Conservation (phyloP, 306 rosid genomes). For the Quercus aquifolioides region DNA sequence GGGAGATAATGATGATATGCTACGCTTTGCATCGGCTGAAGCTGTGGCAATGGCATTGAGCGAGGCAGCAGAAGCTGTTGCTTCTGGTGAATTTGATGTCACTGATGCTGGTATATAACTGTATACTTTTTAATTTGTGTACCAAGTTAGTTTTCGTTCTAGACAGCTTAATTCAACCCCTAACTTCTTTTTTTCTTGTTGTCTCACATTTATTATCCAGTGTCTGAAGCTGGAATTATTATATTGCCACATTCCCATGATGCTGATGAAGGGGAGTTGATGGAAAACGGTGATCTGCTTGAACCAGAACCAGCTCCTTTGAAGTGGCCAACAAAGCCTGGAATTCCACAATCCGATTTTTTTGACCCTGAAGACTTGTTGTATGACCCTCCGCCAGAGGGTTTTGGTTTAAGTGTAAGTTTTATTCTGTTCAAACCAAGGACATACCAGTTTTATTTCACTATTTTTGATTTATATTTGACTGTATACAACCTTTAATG, state of each 20-base stretch:
- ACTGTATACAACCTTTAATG: slow-evolving; percentile 4
- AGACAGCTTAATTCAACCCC: neutral
- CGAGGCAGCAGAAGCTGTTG: slow-evolving; percentile 72
- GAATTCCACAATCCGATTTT: slow-evolving; percentile 41
- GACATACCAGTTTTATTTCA: neutral
- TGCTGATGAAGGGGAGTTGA: slow-evolving; percentile 32
- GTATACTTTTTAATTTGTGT: slow-evolving; percentile 9
- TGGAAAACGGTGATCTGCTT: slow-evolving; percentile 35
- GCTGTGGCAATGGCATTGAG: slow-evolving; percentile 78
- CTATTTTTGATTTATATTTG: neutral
- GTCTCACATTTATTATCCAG: slow-evolving; percentile 41
- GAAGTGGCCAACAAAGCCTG: slow-evolving; percentile 73
- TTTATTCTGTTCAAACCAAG: neutral
- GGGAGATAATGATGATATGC: slow-evolving; percentile 33
- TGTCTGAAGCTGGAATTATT: slow-evolving; percentile 72
- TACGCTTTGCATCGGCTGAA: slow-evolving; percentile 65
- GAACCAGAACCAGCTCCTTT: slow-evolving; percentile 47
- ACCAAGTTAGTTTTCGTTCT: slow-evolving; percentile 3
- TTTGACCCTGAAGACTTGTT: slow-evolving; percentile 73
- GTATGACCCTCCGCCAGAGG: slow-evolving; percentile 87
- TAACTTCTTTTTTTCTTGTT: neutral
- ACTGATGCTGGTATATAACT: slow-evolving; percentile 62
- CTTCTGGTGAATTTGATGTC: slow-evolving; percentile 49
- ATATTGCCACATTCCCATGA: slow-evolving; percentile 51
- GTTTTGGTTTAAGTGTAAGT: slow-evolving; percentile 74